Evolutionary conservation across 805 yeast genomes (phyloP).

Genomic region (Candida ortonii): DNA sequence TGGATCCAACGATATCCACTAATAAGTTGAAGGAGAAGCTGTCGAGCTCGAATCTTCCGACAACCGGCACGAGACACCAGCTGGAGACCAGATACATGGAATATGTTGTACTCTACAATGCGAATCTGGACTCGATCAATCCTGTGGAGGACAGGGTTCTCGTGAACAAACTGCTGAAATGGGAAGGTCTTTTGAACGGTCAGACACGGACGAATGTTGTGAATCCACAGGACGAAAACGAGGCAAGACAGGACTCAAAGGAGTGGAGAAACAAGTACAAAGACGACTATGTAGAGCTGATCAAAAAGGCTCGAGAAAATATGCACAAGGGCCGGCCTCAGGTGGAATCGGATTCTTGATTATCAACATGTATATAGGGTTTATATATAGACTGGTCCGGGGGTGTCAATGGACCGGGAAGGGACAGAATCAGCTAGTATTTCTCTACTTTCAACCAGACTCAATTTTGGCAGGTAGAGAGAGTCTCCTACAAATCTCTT

Average conservation of each 20-base stretch:
- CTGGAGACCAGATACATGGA: conserved; percentile 73
- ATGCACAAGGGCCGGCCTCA: conserved; percentile 7
- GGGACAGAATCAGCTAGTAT: conserved; percentile 5
- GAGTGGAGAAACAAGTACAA: conserved; percentile 26
- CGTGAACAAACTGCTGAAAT: conserved; percentile 53
- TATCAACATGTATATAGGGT: too few relatives aligned
- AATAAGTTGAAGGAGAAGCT: conserved; percentile 62
- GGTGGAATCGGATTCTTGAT: too few relatives aligned
- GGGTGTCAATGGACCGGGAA: too few relatives aligned
- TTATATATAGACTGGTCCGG: too few relatives aligned
- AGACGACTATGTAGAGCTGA: conserved; percentile 24
- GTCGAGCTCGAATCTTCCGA: conserved; percentile 50
- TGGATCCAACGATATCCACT: conserved; percentile 60
- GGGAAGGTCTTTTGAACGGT: conserved; percentile 52
- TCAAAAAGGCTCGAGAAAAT: conserved; percentile 23
- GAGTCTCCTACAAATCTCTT: conserved; percentile 14
- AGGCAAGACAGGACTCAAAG: conserved; percentile 21
- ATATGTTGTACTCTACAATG: conserved; percentile 73
- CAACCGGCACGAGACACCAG: conserved; percentile 59
- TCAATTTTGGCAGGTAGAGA: conserved; percentile 41
- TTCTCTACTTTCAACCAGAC: conserved; percentile 41
- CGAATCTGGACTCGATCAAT: conserved; percentile 68
- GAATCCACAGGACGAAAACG: conserved; percentile 18
- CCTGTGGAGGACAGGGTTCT: conserved; percentile 61
- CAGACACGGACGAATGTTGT: conserved; percentile 11